phyloP scores from a whole-genome alignment of 2,329 filamentous ascomycete genomes.

The Microcyclospora tardicrescens region DNA sequence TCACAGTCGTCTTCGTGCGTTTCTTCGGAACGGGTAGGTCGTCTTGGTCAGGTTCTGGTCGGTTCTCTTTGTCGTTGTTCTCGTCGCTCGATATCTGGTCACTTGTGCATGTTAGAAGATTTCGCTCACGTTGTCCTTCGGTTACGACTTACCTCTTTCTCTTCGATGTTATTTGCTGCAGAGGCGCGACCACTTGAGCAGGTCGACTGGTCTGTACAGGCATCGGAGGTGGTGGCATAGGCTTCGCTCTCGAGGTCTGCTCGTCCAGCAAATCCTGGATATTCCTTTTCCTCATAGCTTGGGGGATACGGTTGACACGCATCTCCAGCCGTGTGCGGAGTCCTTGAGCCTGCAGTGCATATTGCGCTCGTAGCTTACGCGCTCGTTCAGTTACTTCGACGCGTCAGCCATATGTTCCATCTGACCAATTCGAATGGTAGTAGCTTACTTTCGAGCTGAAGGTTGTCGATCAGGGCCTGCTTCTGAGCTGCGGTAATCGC shows the following conservation, averaged over 20 bases:
- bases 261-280: slow-evolving; percentile 67
- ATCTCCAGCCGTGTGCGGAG: slow-evolving; percentile 79
- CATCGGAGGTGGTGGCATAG: slow-evolving; percentile 12
- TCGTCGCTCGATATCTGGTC: slow-evolving; percentile 45
- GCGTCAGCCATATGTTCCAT: slow-evolving; percentile 5
- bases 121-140: slow-evolving; percentile 18
- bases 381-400: slow-evolving; percentile 68
- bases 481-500: slow-evolving; percentile 48
- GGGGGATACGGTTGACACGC: slow-evolving; percentile 83
- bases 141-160: slow-evolving; percentile 21
- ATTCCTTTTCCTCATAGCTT: slow-evolving; percentile 60
- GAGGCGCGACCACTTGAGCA: slow-evolving; percentile 5
- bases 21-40: slow-evolving; percentile 59
- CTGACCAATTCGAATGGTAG: slow-evolving; percentile 8
- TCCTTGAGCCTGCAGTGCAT: slow-evolving; percentile 74
- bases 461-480: slow-evolving; percentile 74
- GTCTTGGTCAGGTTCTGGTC: slow-evolving; percentile 25
- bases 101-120: slow-evolving; percentile 31
- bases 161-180: slow-evolving; percentile 16
- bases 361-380: slow-evolving; percentile 76
- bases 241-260: slow-evolving; percentile 24
- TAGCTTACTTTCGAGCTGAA: slow-evolving; percentile 68
- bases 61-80: slow-evolving; percentile 66
- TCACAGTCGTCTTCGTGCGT: slow-evolving; percentile 25
- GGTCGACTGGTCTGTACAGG: slow-evolving; percentile 3